These are phyloP conservation scores for Arctium minus DNA, from an alignment of 129 eudicot genomes.

Conservation along the genomic window DNA sequence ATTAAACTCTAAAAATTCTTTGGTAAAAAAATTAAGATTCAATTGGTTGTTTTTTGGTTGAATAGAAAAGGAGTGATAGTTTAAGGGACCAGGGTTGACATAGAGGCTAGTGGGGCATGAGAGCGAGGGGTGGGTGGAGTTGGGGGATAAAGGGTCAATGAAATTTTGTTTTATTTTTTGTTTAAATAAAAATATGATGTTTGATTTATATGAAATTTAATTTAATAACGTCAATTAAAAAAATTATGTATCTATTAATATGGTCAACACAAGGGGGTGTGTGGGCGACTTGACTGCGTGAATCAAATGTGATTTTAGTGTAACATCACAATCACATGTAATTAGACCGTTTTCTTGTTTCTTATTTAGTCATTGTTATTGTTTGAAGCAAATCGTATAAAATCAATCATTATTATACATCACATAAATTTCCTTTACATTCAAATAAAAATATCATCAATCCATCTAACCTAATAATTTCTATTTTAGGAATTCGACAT, in stretches of 20 bases:
- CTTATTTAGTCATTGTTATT: no score
- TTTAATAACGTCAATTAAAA: neutral
- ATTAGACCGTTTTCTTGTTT: no score
- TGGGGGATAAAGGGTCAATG: neutral
- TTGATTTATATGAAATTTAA: neutral
- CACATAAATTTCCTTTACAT: neutral
- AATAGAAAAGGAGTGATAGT: neutral
- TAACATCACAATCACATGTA: no score
- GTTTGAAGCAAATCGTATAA: neutral
- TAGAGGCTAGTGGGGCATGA: conserved; percentile 10
- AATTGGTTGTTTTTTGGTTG: neutral
- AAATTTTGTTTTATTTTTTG: neutral
- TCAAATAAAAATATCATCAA: neutral
- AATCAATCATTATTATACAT: neutral
- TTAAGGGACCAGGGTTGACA: conserved; percentile 1
- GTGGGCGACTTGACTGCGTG: no score
- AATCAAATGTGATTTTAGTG: no score
- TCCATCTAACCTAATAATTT: neutral
- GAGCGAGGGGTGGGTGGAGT: neutral
- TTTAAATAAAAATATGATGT: neutral
- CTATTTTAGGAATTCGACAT: neutral
- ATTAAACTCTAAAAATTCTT: neutral
- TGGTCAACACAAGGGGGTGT: no score
- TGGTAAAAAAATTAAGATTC: neutral
- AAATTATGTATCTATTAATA: neutral